Percentiles rank a stretch among this genome's conserved stretches.
Conservation (phyloP, 1,139 yeast species). For the Diutina pseudorugosa region DNA sequence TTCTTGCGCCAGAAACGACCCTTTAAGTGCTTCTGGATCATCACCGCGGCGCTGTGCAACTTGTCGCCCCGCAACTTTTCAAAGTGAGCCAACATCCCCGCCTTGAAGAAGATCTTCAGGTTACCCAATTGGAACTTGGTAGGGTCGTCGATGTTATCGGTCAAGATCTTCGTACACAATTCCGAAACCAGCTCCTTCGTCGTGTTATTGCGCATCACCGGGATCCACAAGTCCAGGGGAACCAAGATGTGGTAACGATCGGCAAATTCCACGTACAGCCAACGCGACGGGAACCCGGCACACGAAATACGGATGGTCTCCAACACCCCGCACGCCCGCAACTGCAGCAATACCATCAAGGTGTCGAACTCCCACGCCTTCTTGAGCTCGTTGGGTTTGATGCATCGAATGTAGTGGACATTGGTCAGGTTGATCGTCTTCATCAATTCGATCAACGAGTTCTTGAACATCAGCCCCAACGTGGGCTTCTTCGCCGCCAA, state of each 20-base stretch:
- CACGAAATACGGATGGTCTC: constrained; percentile 95
- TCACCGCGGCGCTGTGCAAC: constrained; percentile 62
- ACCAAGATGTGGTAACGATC: constrained; percentile 77
- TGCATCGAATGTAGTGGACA: constrained; percentile 94
- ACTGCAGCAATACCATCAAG: constrained; percentile 86
- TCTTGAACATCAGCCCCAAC: constrained; percentile 86
- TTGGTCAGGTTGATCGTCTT: constrained; percentile 84
- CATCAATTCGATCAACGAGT: constrained; percentile 88
- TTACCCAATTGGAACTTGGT: constrained; percentile 75
- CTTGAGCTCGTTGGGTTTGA: constrained; percentile 90
- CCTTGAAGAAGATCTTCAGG: constrained; percentile 89
- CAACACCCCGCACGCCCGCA: constrained; percentile 96
- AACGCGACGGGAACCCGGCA: constrained; percentile 95
- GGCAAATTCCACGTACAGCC: constrained; percentile 92
- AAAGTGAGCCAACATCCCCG: constrained; percentile 88
- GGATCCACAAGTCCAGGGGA: constrained; percentile 58
- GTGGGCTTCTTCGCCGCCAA: constrained; percentile 51
- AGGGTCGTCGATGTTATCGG: constrained; percentile 46
- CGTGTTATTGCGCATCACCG: constrained; percentile 42
- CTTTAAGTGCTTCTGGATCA: constrained; percentile 79
- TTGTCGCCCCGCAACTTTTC: constrained; percentile 80
- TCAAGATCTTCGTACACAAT: constrained; percentile 58
- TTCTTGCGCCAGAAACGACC: constrained; percentile 51
- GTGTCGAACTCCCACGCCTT: constrained; percentile 96
- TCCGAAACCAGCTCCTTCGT: constrained; percentile 47